phyloP scores from a whole-genome alignment of 1,284 basidiomycete genomes.

The Lentinula novae-zelandiae region DNA sequence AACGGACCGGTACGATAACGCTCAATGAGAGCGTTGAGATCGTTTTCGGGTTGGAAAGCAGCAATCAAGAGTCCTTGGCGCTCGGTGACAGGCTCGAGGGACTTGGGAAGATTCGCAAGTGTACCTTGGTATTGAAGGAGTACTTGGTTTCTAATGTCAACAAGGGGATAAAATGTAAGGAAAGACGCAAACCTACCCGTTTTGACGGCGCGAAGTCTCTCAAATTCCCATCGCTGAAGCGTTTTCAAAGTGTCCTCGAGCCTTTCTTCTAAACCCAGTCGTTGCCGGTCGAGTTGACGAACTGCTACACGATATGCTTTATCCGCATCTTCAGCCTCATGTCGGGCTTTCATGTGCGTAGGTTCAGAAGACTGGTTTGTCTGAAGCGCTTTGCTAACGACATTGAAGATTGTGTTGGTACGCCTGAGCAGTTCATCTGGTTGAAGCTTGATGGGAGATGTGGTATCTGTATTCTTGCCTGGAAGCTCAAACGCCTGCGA shows the following conservation, averaged over 20 bases:
- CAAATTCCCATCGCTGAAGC: slow-evolving; percentile 82
- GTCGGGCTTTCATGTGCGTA: slow-evolving; percentile 62
- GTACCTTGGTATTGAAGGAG: slow-evolving; percentile 83
- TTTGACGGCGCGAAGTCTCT: slow-evolving; percentile 79
- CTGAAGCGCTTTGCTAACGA: slow-evolving; percentile 71
- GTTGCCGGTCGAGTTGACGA: slow-evolving; percentile 73
- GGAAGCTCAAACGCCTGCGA: slow-evolving; percentile 67
- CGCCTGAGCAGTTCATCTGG: slow-evolving; percentile 62
- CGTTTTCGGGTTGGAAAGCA: slow-evolving; percentile 82
- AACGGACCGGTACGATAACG: slow-evolving; percentile 89
- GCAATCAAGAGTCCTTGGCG: slow-evolving; percentile 73
- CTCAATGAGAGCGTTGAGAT: slow-evolving; percentile 81
- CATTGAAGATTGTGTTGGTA: slow-evolving; percentile 62
- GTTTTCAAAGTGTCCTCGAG: slow-evolving; percentile 79
- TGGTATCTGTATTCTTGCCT: slow-evolving; percentile 31
- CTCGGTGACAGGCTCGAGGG: slow-evolving; percentile 61
- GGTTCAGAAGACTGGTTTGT: slow-evolving; percentile 40
- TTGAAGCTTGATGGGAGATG: slow-evolving; percentile 33
- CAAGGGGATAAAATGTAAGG: not conserved
- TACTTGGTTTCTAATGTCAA: slow-evolving; percentile 37
- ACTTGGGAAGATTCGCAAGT: slow-evolving; percentile 64
- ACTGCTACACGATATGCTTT: slow-evolving; percentile 72
- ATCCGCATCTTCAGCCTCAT: slow-evolving; percentile 78
- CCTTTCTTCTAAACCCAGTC: slow-evolving; percentile 79
- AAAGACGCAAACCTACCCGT: slow-evolving; percentile 46